Evolutionary conservation across 1,139 yeast species (phyloP).

Genomic region (Lodderomyces parapsilosis): DNA sequence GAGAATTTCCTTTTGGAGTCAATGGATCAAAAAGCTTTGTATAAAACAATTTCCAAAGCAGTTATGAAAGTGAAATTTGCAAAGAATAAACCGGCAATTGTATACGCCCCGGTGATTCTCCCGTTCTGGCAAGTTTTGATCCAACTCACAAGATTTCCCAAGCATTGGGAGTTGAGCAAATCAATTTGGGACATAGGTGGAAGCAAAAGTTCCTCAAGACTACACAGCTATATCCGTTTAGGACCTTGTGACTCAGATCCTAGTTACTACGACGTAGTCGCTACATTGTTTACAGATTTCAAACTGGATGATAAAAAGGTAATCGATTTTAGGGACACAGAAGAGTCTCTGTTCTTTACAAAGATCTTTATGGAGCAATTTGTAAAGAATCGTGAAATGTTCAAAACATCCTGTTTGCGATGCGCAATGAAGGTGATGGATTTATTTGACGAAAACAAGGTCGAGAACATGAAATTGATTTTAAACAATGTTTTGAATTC

Average conservation of each 20-base stretch:
- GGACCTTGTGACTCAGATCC: conserved; percentile 57
- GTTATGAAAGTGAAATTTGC: conserved; percentile 53
- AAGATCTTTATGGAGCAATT: conserved; percentile 10
- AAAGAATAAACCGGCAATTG: conserved; percentile 19
- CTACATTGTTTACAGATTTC: conserved; percentile 1
- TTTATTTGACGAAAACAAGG: conserved; percentile 6
- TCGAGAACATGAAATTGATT: background rate
- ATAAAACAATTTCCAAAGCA: conserved; percentile 48
- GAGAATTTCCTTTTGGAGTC: conserved; percentile 8
- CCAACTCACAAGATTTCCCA: conserved; percentile 37
- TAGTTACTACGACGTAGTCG: conserved; percentile 37
- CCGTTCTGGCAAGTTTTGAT: conserved; percentile 50
- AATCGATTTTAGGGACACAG: conserved; percentile 10
- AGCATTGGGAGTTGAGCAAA: conserved; percentile 30
- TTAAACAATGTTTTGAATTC: background rate
- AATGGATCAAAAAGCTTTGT: conserved; percentile 16
- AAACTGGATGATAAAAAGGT: conserved; percentile 3
- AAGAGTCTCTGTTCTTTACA: conserved; percentile 8
- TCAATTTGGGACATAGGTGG: conserved; percentile 56
- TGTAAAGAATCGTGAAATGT: conserved; percentile 5
- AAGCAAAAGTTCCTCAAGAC: conserved; percentile 28
- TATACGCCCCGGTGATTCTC: conserved; percentile 46
- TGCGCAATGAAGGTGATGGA: conserved; percentile 6
- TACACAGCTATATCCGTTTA: conserved; percentile 44
- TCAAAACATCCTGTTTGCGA: conserved; percentile 11